Base-by-base conservation (phyloP, 305 asterid genomes). In the Ruellia speciosa region DNA sequence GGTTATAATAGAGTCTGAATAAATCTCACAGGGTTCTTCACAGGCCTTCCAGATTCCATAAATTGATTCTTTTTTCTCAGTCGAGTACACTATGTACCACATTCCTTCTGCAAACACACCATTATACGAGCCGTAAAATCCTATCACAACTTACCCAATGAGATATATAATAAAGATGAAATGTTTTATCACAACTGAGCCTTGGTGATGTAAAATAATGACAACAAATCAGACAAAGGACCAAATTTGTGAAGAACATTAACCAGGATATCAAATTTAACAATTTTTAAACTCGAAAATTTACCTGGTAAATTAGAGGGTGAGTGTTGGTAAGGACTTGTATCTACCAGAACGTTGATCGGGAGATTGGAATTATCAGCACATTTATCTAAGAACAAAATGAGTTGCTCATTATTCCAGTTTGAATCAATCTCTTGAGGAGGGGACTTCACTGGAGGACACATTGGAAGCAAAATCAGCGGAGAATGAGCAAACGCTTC, bases 301-400 rank as follows among this genome's bases (percentile, higher is more conserved):
- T 7, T 66, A 86, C 95, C 83, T 18, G 84, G 93, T 60, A 83
- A 78, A 63, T 66, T 37, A 18, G 77, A 67, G 40, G 92, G 93
- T 56, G 52, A 54, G 49, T 9, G 58, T 54, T 71, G 73, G 60
- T 66, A 83, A 53, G 90, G 95, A 71, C 71, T 80, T 43, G 58
- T 49, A 63, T 68, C 72, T 0, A 15, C 76, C 56, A 66, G 52
- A 74, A 87, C 80, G 24, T 78, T 69, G 2, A 31, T 35, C 6
- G 90, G 90, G 66, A 78, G 79, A 55, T 31, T 40, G 24, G 68
- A 69, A 58, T 85, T 83, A 2, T 52, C 53, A 34, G 58, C 45
- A 63, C 61, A 58, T 49, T 48, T 57, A 14, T 65, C 68, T 17
- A 87, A 70, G 9, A 37, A 58, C 48, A 54, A 62, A 58, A 77